These are phyloP conservation scores for Lachancea nothofagi DNA, from an alignment of 805 yeast genomes.

Conservation along the genomic window DNA sequence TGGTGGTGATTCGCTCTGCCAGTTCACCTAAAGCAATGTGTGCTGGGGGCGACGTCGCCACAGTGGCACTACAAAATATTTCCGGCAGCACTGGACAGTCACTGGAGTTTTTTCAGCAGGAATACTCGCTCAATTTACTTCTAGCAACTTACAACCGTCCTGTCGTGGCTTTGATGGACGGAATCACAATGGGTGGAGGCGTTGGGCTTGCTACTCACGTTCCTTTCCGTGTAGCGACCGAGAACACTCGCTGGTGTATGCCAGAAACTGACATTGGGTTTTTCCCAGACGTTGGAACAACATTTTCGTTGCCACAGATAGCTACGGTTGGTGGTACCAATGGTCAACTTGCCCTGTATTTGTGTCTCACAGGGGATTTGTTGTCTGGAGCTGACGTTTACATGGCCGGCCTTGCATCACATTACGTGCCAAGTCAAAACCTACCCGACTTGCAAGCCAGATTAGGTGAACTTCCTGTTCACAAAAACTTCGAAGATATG, in stretches of 20 bases:
- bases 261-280: slow-evolving; percentile 97
- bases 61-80: slow-evolving; percentile 58
- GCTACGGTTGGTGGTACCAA: slow-evolving; percentile 39
- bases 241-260: slow-evolving; percentile 88
- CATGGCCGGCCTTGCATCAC: slow-evolving; percentile 82
- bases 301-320: slow-evolving; percentile 78
- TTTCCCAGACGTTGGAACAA: slow-evolving; percentile 92
- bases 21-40: slow-evolving; percentile 69
- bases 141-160: slow-evolving; percentile 85
- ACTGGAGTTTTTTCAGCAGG: slow-evolving; percentile 64
- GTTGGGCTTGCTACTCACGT: slow-evolving; percentile 88
- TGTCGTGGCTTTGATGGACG: slow-evolving; percentile 77
- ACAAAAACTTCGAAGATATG: slow-evolving; percentile 29
- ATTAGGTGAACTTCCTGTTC: slow-evolving; percentile 50
- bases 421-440: slow-evolving; percentile 67
- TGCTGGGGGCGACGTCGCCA: slow-evolving; percentile 95
- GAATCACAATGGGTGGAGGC: slow-evolving; percentile 98
- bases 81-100: slow-evolving; percentile 44
- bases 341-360: slow-evolving; percentile 76
- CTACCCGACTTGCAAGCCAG: slow-evolving; percentile 58
- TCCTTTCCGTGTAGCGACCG: slow-evolving; percentile 91
- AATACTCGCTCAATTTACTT: slow-evolving; percentile 74
- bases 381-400: slow-evolving; percentile 77
- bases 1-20: slow-evolving; percentile 54
- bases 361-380: slow-evolving; percentile 81